These are phyloP conservation scores for Amylostereum areolatum DNA, from an alignment of 1,284 basidiomycete genomes.

Conservation along the genomic window DNA sequence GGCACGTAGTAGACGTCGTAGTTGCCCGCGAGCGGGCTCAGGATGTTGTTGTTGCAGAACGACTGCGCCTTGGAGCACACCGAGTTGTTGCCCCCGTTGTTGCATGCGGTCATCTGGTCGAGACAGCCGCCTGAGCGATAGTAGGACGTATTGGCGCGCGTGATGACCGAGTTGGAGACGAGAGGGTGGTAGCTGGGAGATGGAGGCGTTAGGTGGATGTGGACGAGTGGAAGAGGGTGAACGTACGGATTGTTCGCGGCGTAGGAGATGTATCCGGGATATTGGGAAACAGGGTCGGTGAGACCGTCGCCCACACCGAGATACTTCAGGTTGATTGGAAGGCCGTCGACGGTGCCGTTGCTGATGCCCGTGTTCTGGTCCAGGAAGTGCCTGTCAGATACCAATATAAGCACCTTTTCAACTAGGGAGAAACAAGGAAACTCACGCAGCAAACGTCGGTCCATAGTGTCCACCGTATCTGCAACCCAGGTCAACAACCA, in stretches of 20 bases:
- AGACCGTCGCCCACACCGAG: conserved; percentile 60
- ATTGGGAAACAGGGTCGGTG: conserved; percentile 56
- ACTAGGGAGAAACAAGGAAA: not conserved
- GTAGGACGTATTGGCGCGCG: conserved; percentile 38
- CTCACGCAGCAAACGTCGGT: conserved; percentile 52
- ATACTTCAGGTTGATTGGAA: conserved; percentile 53
- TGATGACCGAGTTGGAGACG: conserved; percentile 34
- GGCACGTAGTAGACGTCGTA: conserved; percentile 50
- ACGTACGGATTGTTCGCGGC: conserved; percentile 39
- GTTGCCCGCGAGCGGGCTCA: conserved; percentile 42
- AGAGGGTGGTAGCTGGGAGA: conserved; percentile 39
- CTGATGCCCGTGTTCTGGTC: conserved; percentile 54
- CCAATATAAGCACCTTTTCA: not conserved
- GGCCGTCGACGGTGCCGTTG: conserved; percentile 39
- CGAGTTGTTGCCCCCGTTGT: conserved; percentile 37
- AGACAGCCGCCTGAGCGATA: conserved; percentile 41
- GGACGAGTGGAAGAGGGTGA: conserved; percentile 1
- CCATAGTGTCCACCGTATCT: conserved; percentile 64
- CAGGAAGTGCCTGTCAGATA: conserved; percentile 40
- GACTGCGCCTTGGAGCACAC: conserved; percentile 49
- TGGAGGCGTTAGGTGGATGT: not conserved
- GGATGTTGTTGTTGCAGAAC: conserved; percentile 50
- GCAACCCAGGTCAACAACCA: conserved; percentile 1
- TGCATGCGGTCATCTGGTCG: conserved; percentile 47
- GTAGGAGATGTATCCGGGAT: conserved; percentile 50